These are phyloP conservation scores for Hibiscus tridactylites DNA, from an alignment of 345 rosid species.

Conservation along the genomic window DNA sequence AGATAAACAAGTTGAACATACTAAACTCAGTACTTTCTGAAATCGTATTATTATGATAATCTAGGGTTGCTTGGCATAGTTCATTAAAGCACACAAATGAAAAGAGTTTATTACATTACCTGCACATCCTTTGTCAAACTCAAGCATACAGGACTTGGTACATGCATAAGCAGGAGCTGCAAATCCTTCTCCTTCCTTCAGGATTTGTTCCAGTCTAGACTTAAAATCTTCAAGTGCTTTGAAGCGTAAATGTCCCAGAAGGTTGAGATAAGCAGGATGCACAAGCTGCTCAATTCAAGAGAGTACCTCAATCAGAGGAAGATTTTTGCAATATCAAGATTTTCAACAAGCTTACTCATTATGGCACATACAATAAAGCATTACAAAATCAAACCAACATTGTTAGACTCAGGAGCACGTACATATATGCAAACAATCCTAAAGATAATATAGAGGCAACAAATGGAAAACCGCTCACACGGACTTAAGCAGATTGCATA, in stretches of 20 bases:
- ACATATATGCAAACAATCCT: background rate
- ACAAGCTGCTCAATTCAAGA: conserved; percentile 37
- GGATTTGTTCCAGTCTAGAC: conserved; percentile 36
- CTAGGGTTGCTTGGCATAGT: background rate
- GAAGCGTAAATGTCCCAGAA: conserved; percentile 53
- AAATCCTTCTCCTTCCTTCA: conserved; percentile 50
- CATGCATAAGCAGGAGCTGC: conserved; percentile 50
- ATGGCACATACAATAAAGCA: background rate
- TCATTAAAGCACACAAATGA: background rate
- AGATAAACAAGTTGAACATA: background rate
- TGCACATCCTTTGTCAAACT: conserved; percentile 59
- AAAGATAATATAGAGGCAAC: background rate
- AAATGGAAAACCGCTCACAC: background rate
- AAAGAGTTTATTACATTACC: conserved; percentile 27
- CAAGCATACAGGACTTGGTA: conserved; percentile 36
- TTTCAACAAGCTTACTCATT: background rate
- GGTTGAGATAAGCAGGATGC: conserved; percentile 38
- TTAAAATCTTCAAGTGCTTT: conserved; percentile 47
- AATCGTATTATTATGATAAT: background rate
- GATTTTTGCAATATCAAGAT: background rate
- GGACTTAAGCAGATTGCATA: background rate
- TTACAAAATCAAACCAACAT: background rate
- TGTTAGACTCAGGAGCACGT: background rate
- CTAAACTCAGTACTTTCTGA: background rate
- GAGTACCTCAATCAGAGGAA: background rate